These are phyloP conservation scores for Kwoniella newhampshirensis DNA, from an alignment of 768 basidiomycete genomes.

Conservation along the genomic window DNA sequence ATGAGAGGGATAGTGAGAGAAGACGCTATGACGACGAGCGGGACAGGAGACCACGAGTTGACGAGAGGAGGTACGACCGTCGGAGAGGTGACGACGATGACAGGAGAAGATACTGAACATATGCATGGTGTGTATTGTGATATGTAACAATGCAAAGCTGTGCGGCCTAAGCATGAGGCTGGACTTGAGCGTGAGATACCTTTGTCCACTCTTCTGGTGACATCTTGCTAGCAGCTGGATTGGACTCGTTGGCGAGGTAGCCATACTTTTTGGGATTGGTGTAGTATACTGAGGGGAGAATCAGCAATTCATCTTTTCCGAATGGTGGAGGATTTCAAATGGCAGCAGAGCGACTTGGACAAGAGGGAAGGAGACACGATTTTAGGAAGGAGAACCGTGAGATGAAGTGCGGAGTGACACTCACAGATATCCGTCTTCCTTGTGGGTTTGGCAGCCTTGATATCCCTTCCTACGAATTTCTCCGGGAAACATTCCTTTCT, in stretches of 20 bases:
- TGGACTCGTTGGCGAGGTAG: conserved; percentile 35
- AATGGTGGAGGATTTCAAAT: too few relatives aligned
- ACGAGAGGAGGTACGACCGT: background rate
- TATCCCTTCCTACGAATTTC: conserved; percentile 63
- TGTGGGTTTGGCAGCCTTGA: conserved; percentile 74
- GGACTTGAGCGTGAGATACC: background rate
- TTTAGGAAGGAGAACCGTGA: background rate
- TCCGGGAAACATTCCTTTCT: conserved; percentile 57
- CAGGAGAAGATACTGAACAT: conserved; percentile 2
- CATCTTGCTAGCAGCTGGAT: conserved; percentile 13
- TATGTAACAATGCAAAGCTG: background rate
- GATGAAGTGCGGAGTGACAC: conserved; percentile 45
- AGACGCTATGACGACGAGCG: background rate
- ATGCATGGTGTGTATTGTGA: background rate
- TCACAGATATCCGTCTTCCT: conserved; percentile 78
- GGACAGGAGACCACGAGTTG: conserved; percentile 1
- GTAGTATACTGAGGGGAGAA: conserved; percentile 41
- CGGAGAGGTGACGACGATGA: conserved; percentile 10
- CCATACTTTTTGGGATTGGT: conserved; percentile 50
- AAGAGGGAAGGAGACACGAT: background rate
- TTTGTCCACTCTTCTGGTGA: conserved; percentile 15
- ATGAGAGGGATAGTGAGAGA: background rate
- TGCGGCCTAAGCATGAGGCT: conserved; percentile 3
- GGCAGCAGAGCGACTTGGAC: too few relatives aligned
- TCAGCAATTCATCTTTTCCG: too few relatives aligned